phyloP scores from a whole-genome alignment of 257 asterid species.

The Vinca minor region DNA sequence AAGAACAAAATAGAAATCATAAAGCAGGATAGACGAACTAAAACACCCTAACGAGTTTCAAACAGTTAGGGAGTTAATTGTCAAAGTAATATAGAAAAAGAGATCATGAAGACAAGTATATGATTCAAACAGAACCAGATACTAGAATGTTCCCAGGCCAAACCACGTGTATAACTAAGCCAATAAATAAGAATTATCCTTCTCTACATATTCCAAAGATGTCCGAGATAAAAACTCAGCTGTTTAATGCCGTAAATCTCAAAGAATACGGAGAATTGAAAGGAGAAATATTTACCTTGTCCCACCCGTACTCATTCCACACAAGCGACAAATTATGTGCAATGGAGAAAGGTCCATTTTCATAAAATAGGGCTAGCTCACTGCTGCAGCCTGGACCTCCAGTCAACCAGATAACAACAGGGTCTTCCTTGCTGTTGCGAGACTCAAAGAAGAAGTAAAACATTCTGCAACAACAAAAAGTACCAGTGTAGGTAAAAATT shows the following conservation, averaged over 20 bases:
- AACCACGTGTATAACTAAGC: background rate
- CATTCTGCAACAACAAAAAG: conserved; percentile 38
- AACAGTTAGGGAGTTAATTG: background rate
- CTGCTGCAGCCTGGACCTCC: conserved; percentile 99
- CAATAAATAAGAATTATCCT: background rate
- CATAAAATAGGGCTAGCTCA: conserved; percentile 88
- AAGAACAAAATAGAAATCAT: background rate
- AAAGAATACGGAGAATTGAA: background rate
- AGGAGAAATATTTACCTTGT: conserved; percentile 21
- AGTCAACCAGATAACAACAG: conserved; percentile 91
- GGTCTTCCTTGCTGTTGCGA: conserved; percentile 58
- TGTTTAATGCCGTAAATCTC: background rate
- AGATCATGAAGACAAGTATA: no score
- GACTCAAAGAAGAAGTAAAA: conserved; percentile 89
- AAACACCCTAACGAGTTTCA: background rate
- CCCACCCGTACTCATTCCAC: conserved; percentile 68
- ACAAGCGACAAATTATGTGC: conserved; percentile 62
- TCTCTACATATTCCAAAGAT: background rate
- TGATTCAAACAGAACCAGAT: no score
- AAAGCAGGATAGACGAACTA: background rate
- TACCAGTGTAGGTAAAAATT: background rate
- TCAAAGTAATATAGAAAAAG: no score
- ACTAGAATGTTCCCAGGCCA: background rate
- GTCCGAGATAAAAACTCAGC: background rate
- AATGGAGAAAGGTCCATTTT: conserved; percentile 77